A percentile compares a stretch with the other conserved stretches of the same genome.
Conservation (phyloP, 495 filamentous ascomycete genomes). For the Tuber indicum region DNA sequence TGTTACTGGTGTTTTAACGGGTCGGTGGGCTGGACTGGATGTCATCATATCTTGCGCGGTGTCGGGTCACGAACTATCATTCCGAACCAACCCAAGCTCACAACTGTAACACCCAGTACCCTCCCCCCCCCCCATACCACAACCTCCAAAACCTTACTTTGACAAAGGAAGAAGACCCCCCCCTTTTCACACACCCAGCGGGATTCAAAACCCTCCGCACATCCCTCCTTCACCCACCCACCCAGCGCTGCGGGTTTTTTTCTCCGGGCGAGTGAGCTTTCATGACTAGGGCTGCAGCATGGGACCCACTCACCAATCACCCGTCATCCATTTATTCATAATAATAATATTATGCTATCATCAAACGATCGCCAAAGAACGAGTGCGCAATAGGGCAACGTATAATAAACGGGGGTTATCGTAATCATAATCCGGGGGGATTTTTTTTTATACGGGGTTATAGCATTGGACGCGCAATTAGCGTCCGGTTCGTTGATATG, state of each 20-base stretch:
- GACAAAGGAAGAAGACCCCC: background rate
- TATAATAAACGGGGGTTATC: background rate
- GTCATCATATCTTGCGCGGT: background rate
- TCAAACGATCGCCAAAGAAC: background rate
- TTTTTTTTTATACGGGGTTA: background rate
- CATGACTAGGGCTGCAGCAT: background rate
- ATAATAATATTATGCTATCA: no score
- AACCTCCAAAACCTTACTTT: background rate
- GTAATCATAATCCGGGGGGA: background rate
- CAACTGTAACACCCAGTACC: background rate
- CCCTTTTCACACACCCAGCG: background rate
- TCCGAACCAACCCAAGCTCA: background rate
- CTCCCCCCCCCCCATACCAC: background rate
- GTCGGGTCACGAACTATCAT: background rate
- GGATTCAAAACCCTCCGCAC: background rate
- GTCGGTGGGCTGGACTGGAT: background rate
- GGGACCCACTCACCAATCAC: background rate
- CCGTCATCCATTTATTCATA: background rate
- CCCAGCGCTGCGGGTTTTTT: background rate
- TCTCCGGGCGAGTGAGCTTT: background rate
- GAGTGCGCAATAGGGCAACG: background rate
- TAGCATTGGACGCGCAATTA: background rate
- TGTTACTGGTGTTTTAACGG: background rate
- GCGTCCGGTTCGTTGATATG: background rate
- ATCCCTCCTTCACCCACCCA: background rate